A percentile compares a stretch with the other conserved stretches of the same genome.
phyloP scores from a whole-genome alignment of 1,284 basidiomycete genomes.

The Ustilago trichophora region DNA sequence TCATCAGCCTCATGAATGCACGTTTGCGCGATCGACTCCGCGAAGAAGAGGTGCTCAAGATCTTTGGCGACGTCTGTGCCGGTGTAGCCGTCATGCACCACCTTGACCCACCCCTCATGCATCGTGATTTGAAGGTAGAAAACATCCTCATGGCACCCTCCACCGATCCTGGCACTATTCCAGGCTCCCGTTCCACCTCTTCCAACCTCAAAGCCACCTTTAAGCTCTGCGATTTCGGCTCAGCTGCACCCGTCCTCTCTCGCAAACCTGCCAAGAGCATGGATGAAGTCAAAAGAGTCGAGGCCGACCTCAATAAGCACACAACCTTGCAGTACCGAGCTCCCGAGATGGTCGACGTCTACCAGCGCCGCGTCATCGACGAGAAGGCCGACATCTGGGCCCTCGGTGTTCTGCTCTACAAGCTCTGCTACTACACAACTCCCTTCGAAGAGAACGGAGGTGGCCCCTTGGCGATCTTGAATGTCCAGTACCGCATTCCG shows the following conservation, averaged over 20 bases:
- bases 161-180: constrained; percentile 36
- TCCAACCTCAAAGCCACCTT: constrained; percentile 70
- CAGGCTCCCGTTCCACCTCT: constrained; percentile 70
- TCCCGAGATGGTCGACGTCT: constrained; percentile 97
- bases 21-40: constrained; percentile 89
- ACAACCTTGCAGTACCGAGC: constrained; percentile 94
- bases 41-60: constrained; percentile 94
- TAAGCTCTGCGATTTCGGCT: constrained; percentile 99
- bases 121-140: constrained; percentile 94
- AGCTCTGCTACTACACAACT: constrained; percentile 96
- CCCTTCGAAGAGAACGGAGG: constrained; percentile 80
- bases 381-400: constrained; percentile 89
- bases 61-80: constrained; percentile 73
- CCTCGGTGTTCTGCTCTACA: constrained; percentile 79
- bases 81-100: constrained; percentile 80
- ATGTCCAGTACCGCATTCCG: constrained; percentile 83
- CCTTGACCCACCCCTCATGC: constrained; percentile 84
- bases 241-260: constrained; percentile 74
- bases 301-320: constrained; percentile 90
- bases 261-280: constrained; percentile 50
- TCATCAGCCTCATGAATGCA: constrained; percentile 99
- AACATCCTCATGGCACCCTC: constrained; percentile 81
- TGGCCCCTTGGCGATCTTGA: constrained; percentile 92
- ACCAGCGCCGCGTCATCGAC: constrained; percentile 81
- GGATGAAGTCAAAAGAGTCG: constrained; percentile 77